These are phyloP conservation scores for Cryphonectria nitschkei DNA, from an alignment of 2,329 filamentous ascomycete genomes.

Conservation along the genomic window DNA sequence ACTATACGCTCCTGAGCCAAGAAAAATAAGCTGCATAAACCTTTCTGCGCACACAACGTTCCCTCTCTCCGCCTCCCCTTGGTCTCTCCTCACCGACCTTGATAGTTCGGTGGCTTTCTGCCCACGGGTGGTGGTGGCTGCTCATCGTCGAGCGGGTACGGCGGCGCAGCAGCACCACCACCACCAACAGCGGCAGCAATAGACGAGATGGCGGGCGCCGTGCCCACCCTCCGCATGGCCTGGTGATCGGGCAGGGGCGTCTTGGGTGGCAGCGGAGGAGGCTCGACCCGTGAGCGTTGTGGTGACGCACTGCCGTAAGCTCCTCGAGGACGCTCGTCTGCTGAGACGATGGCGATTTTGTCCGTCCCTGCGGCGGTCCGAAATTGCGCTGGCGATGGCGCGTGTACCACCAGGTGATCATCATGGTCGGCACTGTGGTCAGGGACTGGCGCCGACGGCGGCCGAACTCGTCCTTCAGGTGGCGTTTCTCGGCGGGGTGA, in stretches of 20 bases:
- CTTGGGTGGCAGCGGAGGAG: constrained; percentile 77
- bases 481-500: constrained; percentile 37
- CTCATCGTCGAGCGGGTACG: constrained; percentile 80
- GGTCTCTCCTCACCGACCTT: constrained; percentile 45
- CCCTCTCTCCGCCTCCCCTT: background rate
- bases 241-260: constrained; percentile 67
- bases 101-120: constrained; percentile 75
- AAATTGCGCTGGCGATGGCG: constrained; percentile 63
- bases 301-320: constrained; percentile 31
- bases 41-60: background rate
- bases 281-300: constrained; percentile 51
- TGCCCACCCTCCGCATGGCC: constrained; percentile 36
- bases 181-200: constrained; percentile 18
- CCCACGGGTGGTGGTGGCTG: constrained; percentile 84
- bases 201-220: constrained; percentile 21
- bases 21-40: constrained; percentile 1
- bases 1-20: background rate
- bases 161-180: constrained; percentile 48
- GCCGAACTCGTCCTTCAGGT: constrained; percentile 23
- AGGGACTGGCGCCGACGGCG: constrained; percentile 33
- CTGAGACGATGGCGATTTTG: constrained; percentile 66
- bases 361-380: constrained; percentile 63
- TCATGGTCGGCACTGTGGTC: constrained; percentile 38
- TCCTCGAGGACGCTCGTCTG: constrained; percentile 59
- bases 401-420: constrained; percentile 59